These are phyloP conservation scores for Schizosaccharomyces octosporus DNA, from an alignment of 805 yeast species.

Conservation along the genomic window DNA sequence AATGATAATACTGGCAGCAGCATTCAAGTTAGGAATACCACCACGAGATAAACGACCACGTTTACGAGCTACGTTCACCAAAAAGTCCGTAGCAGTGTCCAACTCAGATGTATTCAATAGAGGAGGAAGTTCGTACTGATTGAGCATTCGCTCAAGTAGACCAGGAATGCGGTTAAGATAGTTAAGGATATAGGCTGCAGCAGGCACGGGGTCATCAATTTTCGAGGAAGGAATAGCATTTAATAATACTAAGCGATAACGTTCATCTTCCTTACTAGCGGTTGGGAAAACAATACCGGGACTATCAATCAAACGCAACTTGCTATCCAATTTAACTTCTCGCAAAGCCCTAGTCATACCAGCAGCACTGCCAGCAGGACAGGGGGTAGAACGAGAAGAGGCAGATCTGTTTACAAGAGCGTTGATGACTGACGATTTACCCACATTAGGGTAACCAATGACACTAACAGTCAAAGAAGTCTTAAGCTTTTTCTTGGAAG, in stretches of 20 bases:
- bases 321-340: slow-evolving; percentile 77
- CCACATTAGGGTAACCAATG: slow-evolving; percentile 62
- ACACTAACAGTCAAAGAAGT: slow-evolving; percentile 85
- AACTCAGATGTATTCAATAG: slow-evolving; percentile 22
- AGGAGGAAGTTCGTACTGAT: slow-evolving; percentile 57
- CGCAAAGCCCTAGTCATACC: slow-evolving; percentile 86
- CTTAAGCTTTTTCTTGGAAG: slow-evolving; percentile 60
- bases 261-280: slow-evolving; percentile 12
- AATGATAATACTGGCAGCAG: slow-evolving; percentile 62
- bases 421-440: slow-evolving; percentile 73
- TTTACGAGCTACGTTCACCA: slow-evolving; percentile 78
- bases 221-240: slow-evolving; percentile 77
- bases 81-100: slow-evolving; percentile 59
- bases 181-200: slow-evolving; percentile 52
- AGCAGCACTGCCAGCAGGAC: slow-evolving; percentile 94
- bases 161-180: slow-evolving; percentile 24
- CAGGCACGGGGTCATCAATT: slow-evolving; percentile 61
- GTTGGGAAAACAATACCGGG: slow-evolving; percentile 94
- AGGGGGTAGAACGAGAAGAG: slow-evolving; percentile 28
- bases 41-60: slow-evolving; percentile 83
- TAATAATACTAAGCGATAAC: slow-evolving; percentile 58
- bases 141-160: slow-evolving; percentile 39
- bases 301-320: slow-evolving; percentile 70
- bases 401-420: slow-evolving; percentile 57
- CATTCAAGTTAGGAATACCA: slow-evolving; percentile 69